Percentiles rank a stretch among this genome's conserved stretches.
These are phyloP conservation scores for Fusarium sp. DNA, from an alignment of 2,329 filamentous ascomycete genomes.

Conservation along the genomic window DNA sequence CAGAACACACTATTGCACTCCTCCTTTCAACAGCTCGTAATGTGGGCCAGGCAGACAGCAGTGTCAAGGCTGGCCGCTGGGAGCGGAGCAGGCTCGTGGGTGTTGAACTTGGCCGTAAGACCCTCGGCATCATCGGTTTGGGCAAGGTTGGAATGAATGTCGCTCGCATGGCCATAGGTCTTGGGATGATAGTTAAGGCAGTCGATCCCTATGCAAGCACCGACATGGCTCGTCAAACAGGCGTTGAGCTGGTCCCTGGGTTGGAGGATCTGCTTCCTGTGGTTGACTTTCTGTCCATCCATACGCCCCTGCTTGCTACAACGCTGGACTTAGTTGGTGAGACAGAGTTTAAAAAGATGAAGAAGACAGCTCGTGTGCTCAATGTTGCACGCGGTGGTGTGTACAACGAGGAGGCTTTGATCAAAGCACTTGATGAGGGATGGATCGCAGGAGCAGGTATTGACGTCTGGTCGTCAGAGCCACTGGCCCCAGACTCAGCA, in stretches of 20 bases:
- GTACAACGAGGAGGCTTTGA: conserved; percentile 77
- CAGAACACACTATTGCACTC: conserved; percentile 79
- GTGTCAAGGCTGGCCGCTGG: conserved; percentile 76
- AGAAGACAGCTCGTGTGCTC: conserved; percentile 74
- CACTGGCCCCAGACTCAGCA: conserved; percentile 62
- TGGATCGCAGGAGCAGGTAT: conserved; percentile 80
- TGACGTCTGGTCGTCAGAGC: conserved; percentile 82
- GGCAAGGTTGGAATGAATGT: conserved; percentile 87
- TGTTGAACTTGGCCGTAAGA: conserved; percentile 80
- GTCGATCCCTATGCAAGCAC: conserved; percentile 81
- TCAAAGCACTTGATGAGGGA: conserved; percentile 73
- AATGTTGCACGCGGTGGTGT: conserved; percentile 84
- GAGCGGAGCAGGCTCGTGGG: conserved; percentile 78
- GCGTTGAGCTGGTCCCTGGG: conserved; percentile 67
- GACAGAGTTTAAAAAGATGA: conserved; percentile 74
- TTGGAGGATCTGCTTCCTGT: conserved; percentile 68
- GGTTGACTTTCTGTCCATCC: conserved; percentile 81
- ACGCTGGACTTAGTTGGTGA: conserved; percentile 78
- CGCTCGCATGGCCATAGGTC: conserved; percentile 77
- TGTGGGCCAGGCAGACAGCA: conserved; percentile 73
- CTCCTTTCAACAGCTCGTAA: conserved; percentile 79
- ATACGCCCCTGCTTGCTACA: conserved; percentile 80
- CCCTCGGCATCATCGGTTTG: conserved; percentile 77
- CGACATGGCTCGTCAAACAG: conserved; percentile 73
- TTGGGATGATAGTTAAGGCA: conserved; percentile 79